Evolutionary conservation across 1,139 yeast genomes (phyloP), one percentile per base, ranked within the genome.

Genomic region (Chernovozyma sophiae-reginae): DNA sequence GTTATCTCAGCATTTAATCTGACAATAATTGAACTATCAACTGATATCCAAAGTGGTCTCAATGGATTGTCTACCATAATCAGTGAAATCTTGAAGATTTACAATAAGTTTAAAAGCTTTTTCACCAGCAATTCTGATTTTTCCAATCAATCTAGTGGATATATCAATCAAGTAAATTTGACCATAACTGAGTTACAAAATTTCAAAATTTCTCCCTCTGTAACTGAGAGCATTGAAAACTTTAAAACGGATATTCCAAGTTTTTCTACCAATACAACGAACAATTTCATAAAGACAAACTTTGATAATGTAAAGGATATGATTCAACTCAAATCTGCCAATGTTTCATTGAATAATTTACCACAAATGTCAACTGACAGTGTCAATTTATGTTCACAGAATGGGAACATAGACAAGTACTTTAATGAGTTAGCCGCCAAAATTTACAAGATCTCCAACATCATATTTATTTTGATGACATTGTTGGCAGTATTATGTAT

Each of bases 41-140:
- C 65, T 29, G 86, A 78, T 7, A 63, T 87, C 17, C 80, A 85
- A 38, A 68, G 66, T 28, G 92, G 90, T 0, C 58, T 84, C 30
- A 66, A 65, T 13, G 82, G 76, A 17, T 43, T 81, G 3, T 66
- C 82, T 1, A 56, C 58, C 1, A 60, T 78, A 1, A 56, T 89
- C 7, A 80, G 83, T 46, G 68, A 68, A 30, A 33, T 43, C 58
- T 72, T 37, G 38, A 75, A 32, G 49, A 70, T 48, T 57, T 71
- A 30, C 62, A 72, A 28, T 60, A 71, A 40, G 47, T 66, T 86
- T 1, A 74, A 75, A 34, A 60, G 62, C 31, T 68, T 84, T 30
- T 81, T 90, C 47, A 65, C 74, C 2, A 81, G 75, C 14, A 58
- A 59, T 13, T 49, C 60, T 22, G 60, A 62, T 34, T 22, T 38